Base-by-base conservation (phyloP, 2,329 filamentous ascomycete genomes). In the Neonectria sp. region DNA sequence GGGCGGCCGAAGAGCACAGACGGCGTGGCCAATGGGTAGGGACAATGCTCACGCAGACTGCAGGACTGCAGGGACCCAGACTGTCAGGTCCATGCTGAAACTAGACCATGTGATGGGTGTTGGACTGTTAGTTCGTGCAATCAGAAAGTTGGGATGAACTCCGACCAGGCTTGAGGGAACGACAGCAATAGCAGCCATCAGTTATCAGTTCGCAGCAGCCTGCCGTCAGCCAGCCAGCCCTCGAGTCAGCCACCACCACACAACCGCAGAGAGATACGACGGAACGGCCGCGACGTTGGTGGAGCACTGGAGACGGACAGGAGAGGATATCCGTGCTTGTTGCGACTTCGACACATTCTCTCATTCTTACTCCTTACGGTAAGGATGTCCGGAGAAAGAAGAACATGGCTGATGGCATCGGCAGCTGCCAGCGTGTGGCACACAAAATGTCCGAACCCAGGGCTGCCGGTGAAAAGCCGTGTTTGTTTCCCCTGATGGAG, bases 81-180 rank as follows among this genome's bases (percentile, higher is more conserved):
- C 33, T 61, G 58, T 61, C 43, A 57, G 48, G 48, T 25, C 37
- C 27, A 61, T 61, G 53, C 58, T 52, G 52, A 66, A 66, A 66
- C 58, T 33, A 46, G 43, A 37, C 57, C 57, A 52, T 45, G 51
- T 27, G 58, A 35, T 58, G 58, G 40, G 53, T n/a, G 37, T 29
- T 52, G 11, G 46, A 7, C 37, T 40, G 15, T 51, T 33, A 46
- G 33, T 27, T 46, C 31, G 51, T 53, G 51, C 29, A 53, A 21
- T 58, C 46, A 57, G 52, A 52, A 55, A 61, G 63, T 66, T 58
- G 63, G 58, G 63, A 66, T 53, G 58, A 66, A 62, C 59, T 53
- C 46, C 37, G 46, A 46, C 46, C 21, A 43, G 12, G 17, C 25
- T 31, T 9, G 46, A 37, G 52, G 25, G 33, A 43, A 29, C 21